phyloP scores from a whole-genome alignment of 1,284 basidiomycete genomes.

The Bjerkandera adusta region DNA sequence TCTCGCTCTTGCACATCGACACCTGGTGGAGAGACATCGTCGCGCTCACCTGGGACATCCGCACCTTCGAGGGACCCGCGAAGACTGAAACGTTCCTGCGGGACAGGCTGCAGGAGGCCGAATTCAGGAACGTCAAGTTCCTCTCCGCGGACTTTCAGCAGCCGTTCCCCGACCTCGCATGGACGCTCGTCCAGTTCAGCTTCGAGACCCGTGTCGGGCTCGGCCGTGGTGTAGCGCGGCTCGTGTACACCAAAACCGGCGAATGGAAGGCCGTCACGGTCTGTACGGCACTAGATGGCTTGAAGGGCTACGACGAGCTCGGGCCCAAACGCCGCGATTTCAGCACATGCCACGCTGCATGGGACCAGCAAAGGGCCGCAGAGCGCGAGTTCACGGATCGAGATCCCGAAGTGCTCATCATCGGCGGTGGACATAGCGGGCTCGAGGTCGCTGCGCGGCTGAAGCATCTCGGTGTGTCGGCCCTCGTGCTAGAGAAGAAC shows the following conservation, averaged over 20 bases:
- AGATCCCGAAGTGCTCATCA: constrained; percentile 48
- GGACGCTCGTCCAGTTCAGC: constrained; percentile 56
- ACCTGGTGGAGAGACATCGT: constrained; percentile 61
- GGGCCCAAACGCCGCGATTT: constrained; percentile 37
- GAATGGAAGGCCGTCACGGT: constrained; percentile 60
- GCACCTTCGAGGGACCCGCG: constrained; percentile 49
- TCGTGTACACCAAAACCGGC: constrained; percentile 47
- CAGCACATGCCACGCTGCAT: constrained; percentile 40
- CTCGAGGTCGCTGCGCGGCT: constrained; percentile 58
- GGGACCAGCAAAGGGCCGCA: constrained; percentile 36
- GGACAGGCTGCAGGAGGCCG: constrained; percentile 44
- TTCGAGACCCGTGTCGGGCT: constrained; percentile 53
- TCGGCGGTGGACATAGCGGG: constrained; percentile 69
- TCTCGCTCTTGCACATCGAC: constrained; percentile 40
- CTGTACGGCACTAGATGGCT: constrained; percentile 59
- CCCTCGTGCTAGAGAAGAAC: constrained; percentile 54
- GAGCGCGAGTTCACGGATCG: constrained; percentile 39
- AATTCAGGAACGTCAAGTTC: constrained; percentile 33
- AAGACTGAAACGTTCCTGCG: constrained; percentile 43
- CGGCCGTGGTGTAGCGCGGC: constrained; percentile 49
- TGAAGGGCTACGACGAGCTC: constrained; percentile 49
- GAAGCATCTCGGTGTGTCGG: constrained; percentile 49
- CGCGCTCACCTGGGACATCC: constrained; percentile 62
- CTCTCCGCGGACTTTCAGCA: constrained; percentile 35
- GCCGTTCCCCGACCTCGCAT: constrained; percentile 55